Evolutionary conservation across 768 basidiomycete species (phyloP), one percentile per base, ranked within the genome.

Genomic region (Phylloporus sp.): DNA sequence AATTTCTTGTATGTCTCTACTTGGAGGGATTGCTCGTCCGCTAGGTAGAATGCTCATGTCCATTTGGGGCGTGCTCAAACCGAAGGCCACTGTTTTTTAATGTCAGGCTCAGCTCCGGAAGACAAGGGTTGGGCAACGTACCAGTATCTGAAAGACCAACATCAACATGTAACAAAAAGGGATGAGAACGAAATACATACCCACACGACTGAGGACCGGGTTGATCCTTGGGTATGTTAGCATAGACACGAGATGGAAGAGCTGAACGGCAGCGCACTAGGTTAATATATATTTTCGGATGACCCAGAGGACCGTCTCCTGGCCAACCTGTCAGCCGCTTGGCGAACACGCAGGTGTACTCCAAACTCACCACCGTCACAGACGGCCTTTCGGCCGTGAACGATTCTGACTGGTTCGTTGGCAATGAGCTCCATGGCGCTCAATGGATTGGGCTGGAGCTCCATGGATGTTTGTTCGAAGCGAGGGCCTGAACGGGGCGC

Each of bases 231-330:
- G 47, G 32, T 43, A 27, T 16, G 59, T 54, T 47, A 58, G 50
- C 41, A 45, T 54, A 45, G 12, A 44, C 5, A 31, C 31, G 23
- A 15, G 24, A 41, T 34, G 35, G 5, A 28, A 47, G 22, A 28
- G 58, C 32, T 15, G 36, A 46, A 47, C 38, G 38, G 36, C 16
- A 35, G 73, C 88, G 54, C 60, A 93, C 94, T 67, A 99, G 69
- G 74, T 98, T 98, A 69, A 99, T 93, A 65, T 81, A 98, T 54
- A 98, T 84, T 76, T 93, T 95, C 6, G 97, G 97, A 67, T 99
- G 97, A 22, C 97, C 97, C 26, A 99, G 79, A 38, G 97, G 82
- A 11, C 95, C 97, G 66, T 85, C 86, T 71, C 95, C 95, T 98
- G 66, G 42, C 38, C 47, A 46, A 47, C 20, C 20, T 20, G 40